A percentile compares a stretch with the other conserved stretches of the same genome.
phyloP scores from a whole-genome alignment of 2,329 filamentous ascomycete genomes.

The Sclerotinia spermophila region DNA sequence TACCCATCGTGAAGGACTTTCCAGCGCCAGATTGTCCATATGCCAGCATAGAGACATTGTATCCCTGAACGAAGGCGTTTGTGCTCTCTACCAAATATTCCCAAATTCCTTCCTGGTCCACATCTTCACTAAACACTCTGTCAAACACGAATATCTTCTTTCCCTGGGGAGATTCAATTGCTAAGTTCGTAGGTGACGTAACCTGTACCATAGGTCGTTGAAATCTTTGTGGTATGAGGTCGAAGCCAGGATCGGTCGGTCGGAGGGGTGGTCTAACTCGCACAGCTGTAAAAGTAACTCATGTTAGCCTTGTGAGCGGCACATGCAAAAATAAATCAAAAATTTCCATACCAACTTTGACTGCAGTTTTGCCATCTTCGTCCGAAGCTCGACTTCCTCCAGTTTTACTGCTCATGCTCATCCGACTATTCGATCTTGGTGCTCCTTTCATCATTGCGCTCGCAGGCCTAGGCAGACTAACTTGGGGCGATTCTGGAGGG shows the following conservation, averaged over 20 bases:
- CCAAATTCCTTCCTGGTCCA: conserved; percentile 86
- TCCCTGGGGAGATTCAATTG: conserved; percentile 87
- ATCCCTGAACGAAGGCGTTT: conserved; percentile 85
- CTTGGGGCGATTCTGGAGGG: conserved; percentile 64
- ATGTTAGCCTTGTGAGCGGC: conserved; percentile 10
- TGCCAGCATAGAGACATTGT: conserved; percentile 95
- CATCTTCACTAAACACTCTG: conserved; percentile 81
- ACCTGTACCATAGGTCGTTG: conserved; percentile 90
- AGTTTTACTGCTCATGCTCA: conserved; percentile 77
- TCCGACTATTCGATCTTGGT: conserved; percentile 73
- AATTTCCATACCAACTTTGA: conserved; percentile 83
- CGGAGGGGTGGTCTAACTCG: conserved; percentile 85
- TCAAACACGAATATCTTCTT: conserved; percentile 97
- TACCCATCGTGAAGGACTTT: conserved; percentile 99
- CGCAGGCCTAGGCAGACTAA: conserved; percentile 63
- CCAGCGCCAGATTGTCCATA: conserved; percentile 97
- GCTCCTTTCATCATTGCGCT: conserved; percentile 72
- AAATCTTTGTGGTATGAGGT: conserved; percentile 93
- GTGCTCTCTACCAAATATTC: conserved; percentile 91
- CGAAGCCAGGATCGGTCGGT: conserved; percentile 82
- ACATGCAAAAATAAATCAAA: neutral
- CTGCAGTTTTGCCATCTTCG: conserved; percentile 83
- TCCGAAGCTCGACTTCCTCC: conserved; percentile 83
- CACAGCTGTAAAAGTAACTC: conserved; percentile 59
- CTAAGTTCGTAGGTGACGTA: conserved; percentile 76